Percentiles rank a stretch among this genome's conserved stretches.
Evolutionary conservation across 108 stramenopile species (phyloP).

Genomic region (Cyclostephanos invisitatus): DNA sequence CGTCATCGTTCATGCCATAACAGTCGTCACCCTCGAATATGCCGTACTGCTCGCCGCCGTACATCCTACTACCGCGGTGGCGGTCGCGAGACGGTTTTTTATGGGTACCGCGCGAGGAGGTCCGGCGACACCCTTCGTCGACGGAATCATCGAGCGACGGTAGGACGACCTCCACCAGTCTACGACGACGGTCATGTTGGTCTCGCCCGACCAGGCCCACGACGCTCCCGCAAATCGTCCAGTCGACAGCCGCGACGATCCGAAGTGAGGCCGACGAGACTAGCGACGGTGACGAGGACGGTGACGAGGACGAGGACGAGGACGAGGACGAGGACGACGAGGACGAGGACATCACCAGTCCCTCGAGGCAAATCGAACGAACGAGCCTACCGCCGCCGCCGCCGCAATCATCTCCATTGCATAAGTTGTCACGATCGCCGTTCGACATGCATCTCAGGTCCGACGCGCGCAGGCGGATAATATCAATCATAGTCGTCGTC

Average conservation of each 20-base stretch:
- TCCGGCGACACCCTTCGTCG: background rate
- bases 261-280: background rate
- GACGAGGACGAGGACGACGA: slow-evolving; percentile 11
- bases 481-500: background rate
- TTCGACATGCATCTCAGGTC: background rate
- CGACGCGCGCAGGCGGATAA: slow-evolving; percentile 9
- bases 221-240: background rate
- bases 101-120: background rate
- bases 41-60: slow-evolving; percentile 1
- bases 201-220: background rate
- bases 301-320: background rate
- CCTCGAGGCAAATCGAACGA: slow-evolving; percentile 9
- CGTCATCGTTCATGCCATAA: background rate
- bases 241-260: background rate
- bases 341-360: slow-evolving; percentile 2
- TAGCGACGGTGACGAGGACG: too few relatives aligned
- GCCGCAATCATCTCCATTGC: background rate
- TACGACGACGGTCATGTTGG: background rate
- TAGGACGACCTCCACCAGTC: background rate
- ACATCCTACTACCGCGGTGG: background rate
- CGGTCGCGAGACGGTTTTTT: too few relatives aligned
- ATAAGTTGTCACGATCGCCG: too few relatives aligned
- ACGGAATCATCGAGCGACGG: background rate
- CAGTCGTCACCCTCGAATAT: background rate
- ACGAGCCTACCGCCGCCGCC: slow-evolving; percentile 6